Conservation (phyloP, 2,329 filamentous ascomycete species). For the Ascochyta fabae region DNA sequence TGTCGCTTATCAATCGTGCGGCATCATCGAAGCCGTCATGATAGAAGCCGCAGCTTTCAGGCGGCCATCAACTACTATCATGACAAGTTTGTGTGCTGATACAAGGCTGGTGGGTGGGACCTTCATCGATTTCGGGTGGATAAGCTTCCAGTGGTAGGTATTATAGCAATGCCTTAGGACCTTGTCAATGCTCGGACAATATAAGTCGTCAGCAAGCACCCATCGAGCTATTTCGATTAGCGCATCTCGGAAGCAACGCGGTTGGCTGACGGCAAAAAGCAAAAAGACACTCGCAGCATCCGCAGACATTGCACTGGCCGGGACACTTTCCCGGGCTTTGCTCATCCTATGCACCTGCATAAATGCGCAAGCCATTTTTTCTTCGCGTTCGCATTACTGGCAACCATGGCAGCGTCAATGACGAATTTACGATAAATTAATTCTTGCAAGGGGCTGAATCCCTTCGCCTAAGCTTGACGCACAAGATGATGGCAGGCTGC, state of each 20-base stretch:
- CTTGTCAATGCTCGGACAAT: slow-evolving; percentile 1
- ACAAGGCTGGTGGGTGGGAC: background rate
- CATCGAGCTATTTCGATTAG: background rate
- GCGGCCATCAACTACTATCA: background rate
- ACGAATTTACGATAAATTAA: background rate
- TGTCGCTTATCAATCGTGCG: background rate
- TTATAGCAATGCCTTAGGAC: background rate
- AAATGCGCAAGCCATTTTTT: background rate
- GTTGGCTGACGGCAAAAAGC: slow-evolving; percentile 14
- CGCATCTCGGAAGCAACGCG: slow-evolving; percentile 6
- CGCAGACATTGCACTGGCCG: background rate
- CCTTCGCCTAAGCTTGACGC: background rate
- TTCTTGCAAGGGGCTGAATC: slow-evolving; percentile 1
- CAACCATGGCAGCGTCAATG: background rate
- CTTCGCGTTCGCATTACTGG: background rate
- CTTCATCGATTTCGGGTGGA: background rate
- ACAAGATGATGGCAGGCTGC: background rate
- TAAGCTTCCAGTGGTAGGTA: background rate
- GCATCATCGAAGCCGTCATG: background rate
- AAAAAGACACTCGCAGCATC: background rate
- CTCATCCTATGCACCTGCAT: slow-evolving; percentile 1
- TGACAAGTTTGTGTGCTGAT: background rate
- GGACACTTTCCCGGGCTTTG: background rate
- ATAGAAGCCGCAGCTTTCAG: background rate
- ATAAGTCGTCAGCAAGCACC: background rate